Conservation (phyloP, 768 basidiomycete genomes). For the Suillus cothurnatus region DNA sequence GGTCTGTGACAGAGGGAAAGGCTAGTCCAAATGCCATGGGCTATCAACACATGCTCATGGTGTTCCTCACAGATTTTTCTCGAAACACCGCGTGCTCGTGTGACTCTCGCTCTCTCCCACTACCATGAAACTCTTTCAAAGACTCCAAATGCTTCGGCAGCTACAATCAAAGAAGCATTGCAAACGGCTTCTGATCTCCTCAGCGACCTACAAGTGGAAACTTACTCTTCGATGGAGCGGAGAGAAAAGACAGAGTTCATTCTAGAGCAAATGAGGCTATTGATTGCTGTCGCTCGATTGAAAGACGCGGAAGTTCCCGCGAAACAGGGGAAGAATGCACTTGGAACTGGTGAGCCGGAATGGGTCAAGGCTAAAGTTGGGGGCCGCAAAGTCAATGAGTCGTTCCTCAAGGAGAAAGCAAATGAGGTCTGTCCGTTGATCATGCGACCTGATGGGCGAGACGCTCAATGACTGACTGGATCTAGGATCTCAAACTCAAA, state of each 20-base stretch:
- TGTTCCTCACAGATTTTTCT: constrained; percentile 82
- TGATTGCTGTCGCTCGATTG: constrained; percentile 72
- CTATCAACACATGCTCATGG: constrained; percentile 5
- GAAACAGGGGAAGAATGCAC: constrained; percentile 55
- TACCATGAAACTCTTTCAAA: constrained; percentile 77
- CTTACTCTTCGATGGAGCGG: constrained; percentile 98
- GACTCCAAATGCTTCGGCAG: constrained; percentile 41
- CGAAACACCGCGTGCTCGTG: constrained; percentile 93
- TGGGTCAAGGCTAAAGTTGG: constrained; percentile 94
- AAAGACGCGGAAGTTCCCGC: constrained; percentile 69
- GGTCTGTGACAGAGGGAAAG: constrained; percentile 96
- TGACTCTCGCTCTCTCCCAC: constrained; percentile 83
- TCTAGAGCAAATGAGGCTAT: constrained; percentile 93
- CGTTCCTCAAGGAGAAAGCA: constrained; percentile 84
- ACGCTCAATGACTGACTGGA: constrained; percentile 1
- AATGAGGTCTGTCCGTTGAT: constrained; percentile 67
- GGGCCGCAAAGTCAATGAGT: constrained; percentile 91
- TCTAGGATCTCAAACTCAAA: constrained; percentile 91
- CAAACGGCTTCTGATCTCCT: constrained; percentile 90
- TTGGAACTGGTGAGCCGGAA: constrained; percentile 80
- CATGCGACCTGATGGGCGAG: constrained; percentile 6
- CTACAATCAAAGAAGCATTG: constrained; percentile 61
- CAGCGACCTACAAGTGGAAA: constrained; percentile 96
- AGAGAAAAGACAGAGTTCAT: constrained; percentile 98
- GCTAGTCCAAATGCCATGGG: constrained; percentile 43